phyloP scores from a whole-genome alignment of 768 basidiomycete species.

The Suillus clintonianus region DNA sequence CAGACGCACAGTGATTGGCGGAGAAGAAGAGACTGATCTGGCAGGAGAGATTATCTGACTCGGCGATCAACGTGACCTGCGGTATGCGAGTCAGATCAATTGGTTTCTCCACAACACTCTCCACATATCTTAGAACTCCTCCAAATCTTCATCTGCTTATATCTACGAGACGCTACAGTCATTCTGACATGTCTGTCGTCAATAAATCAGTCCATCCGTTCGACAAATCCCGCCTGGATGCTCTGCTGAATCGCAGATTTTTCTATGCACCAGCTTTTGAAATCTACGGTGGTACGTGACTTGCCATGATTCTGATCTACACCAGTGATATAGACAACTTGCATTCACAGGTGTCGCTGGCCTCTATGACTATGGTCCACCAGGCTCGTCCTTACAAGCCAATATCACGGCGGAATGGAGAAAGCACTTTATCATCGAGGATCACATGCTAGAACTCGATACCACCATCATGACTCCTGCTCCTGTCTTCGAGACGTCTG shows the following conservation, averaged over 20 bases:
- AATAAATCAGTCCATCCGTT: slow-evolving; percentile 88
- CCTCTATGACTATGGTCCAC: slow-evolving; percentile 96
- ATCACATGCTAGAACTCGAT: slow-evolving; percentile 97
- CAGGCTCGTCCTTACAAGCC: slow-evolving; percentile 92
- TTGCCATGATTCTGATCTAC: not conserved
- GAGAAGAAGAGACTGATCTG: slow-evolving; percentile 5
- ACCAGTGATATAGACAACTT: not conserved
- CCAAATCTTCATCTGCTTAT: not conserved
- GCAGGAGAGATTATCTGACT: slow-evolving; percentile 11
- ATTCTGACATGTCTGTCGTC: slow-evolving; percentile 41
- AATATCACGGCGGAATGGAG: slow-evolving; percentile 98
- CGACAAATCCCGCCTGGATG: slow-evolving; percentile 84
- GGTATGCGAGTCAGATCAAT: slow-evolving; percentile 30
- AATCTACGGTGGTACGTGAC: slow-evolving; percentile 87
- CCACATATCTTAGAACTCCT: not conserved
- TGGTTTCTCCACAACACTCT: slow-evolving; percentile 1
- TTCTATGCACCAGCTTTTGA: slow-evolving; percentile 99
- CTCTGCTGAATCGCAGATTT: slow-evolving; percentile 85
- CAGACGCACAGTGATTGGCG: not conserved
- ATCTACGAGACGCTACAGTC: slow-evolving; percentile 8
- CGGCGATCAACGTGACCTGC: slow-evolving; percentile 8
- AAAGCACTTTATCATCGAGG: slow-evolving; percentile 97
- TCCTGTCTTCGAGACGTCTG: slow-evolving; percentile 93
- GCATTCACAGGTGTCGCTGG: slow-evolving; percentile 81
- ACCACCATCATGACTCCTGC: slow-evolving; percentile 97